Evolutionary conservation across 169 alveolate species (phyloP).

Genomic region (Plasmodium berghei): DNA sequence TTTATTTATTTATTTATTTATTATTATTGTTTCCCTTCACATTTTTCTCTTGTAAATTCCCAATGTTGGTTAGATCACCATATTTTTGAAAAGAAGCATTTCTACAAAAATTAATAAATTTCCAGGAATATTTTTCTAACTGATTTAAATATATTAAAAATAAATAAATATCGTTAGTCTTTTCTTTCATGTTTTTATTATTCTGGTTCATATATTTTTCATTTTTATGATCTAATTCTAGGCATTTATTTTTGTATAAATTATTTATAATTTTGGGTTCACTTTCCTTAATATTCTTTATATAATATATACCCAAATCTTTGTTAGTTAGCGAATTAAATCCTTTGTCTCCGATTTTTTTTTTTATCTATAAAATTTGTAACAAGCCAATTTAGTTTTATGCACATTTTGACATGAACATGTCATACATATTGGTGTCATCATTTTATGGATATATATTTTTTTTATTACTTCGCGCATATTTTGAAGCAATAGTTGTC

Average conservation of each 20-base stretch:
- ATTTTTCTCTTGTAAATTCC: constrained; percentile 21
- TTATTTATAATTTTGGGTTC: background rate
- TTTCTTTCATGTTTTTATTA: background rate
- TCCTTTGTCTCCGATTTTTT: constrained; percentile 51
- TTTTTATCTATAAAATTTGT: constrained; percentile 14
- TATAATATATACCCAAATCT: constrained; percentile 8
- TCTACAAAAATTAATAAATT: constrained; percentile 70
- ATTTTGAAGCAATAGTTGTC: constrained; percentile 29
- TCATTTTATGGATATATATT: background rate
- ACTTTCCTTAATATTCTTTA: constrained; percentile 6
- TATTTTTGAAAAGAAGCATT: constrained; percentile 12
- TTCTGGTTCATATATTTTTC: constrained; percentile 10
- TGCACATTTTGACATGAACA: too few relatives aligned
- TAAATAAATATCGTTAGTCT: constrained; percentile 11
- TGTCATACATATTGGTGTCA: background rate
- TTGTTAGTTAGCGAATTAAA: constrained; percentile 46
- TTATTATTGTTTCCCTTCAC: background rate
- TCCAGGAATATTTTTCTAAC: constrained; percentile 26
- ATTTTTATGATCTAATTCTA: constrained; percentile 1
- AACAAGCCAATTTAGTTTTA: too few relatives aligned
- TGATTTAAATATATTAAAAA: constrained; percentile 30
- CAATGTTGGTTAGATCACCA: background rate
- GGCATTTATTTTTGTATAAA: constrained; percentile 1
- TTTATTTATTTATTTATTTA: constrained; percentile 12
- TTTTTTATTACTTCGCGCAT: constrained; percentile 16